These are phyloP conservation scores for Penicillium tannophilum DNA, from an alignment of 495 filamentous ascomycete genomes.

Conservation along the genomic window DNA sequence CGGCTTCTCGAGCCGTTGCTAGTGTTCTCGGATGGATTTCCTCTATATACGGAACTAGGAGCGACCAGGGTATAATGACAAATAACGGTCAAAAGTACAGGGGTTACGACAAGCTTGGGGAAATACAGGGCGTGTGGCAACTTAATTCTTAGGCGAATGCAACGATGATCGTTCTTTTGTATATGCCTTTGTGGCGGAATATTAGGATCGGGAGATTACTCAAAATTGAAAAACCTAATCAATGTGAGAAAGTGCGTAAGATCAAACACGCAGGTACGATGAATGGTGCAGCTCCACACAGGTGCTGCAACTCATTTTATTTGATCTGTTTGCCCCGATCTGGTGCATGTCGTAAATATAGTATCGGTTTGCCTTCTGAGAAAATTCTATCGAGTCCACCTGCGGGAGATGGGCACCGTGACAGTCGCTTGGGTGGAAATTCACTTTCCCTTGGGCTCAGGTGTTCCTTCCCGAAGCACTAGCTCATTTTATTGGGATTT, in stretches of 20 bases:
- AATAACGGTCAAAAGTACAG: slow-evolving; percentile 10
- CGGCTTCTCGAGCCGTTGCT: slow-evolving; percentile 17
- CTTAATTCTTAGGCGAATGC: neutral
- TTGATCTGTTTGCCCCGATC: neutral
- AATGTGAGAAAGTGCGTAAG: neutral
- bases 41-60: neutral
- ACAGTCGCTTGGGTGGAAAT: slow-evolving; percentile 24
- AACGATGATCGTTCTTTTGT: slow-evolving; percentile 6
- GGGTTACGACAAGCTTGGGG: neutral
- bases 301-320: slow-evolving; percentile 4
- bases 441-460: slow-evolving; percentile 23
- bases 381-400: slow-evolving; percentile 8
- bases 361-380: neutral
- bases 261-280: slow-evolving; percentile 22
- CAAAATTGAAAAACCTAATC: too few relatives aligned
- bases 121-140: neutral
- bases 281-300: slow-evolving; percentile 6
- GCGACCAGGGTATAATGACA: neutral
- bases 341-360: neutral
- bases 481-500: neutral
- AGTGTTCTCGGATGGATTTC: neutral
- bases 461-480: slow-evolving; percentile 5
- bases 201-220: neutral
- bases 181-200: neutral
- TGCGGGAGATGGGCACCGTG: slow-evolving; percentile 30